Conservation (phyloP, 2,329 filamentous ascomycete species). For the Onygenales sp. region DNA sequence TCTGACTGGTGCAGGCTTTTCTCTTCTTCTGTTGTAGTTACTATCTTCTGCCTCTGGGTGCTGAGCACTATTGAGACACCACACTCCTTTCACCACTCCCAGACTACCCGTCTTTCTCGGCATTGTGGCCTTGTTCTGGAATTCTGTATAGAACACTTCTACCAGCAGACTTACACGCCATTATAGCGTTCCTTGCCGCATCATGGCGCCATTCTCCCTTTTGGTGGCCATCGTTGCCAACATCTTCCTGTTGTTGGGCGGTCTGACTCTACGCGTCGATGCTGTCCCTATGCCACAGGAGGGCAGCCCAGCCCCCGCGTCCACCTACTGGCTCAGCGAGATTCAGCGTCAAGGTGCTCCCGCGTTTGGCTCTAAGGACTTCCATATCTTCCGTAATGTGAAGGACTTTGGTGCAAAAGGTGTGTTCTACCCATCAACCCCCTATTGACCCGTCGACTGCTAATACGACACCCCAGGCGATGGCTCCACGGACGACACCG, state of each 20-base stretch:
- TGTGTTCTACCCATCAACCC: slow-evolving; percentile 33
- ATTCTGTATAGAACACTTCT: too few relatives aligned
- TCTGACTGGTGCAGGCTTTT: too few relatives aligned
- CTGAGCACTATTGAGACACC: too few relatives aligned
- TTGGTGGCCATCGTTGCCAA: slow-evolving; percentile 15
- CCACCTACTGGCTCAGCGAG: slow-evolving; percentile 58
- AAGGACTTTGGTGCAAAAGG: slow-evolving; percentile 65
- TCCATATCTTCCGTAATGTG: slow-evolving; percentile 69
- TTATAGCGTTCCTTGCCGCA: too few relatives aligned
- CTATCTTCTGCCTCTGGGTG: too few relatives aligned
- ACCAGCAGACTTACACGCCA: too few relatives aligned
- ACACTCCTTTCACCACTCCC: too few relatives aligned
- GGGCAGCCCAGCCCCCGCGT: slow-evolving; percentile 7
- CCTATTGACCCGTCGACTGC: slow-evolving; percentile 15
- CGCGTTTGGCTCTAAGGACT: slow-evolving; percentile 50
- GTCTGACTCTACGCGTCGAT: slow-evolving; percentile 18
- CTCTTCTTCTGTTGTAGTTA: too few relatives aligned
- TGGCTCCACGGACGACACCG: slow-evolving; percentile 70
- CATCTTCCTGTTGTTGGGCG: slow-evolving; percentile 23
- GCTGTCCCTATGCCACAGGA: slow-evolving; percentile 22
- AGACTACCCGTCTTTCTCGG: too few relatives aligned
- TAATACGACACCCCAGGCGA: slow-evolving; percentile 39
- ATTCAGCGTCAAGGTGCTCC: slow-evolving; percentile 61
- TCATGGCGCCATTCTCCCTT: too few relatives aligned
- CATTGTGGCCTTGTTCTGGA: too few relatives aligned